phyloP scores from a whole-genome alignment of 192 early-diverging fungal species.

The Gryganskiella cystojenkinii region DNA sequence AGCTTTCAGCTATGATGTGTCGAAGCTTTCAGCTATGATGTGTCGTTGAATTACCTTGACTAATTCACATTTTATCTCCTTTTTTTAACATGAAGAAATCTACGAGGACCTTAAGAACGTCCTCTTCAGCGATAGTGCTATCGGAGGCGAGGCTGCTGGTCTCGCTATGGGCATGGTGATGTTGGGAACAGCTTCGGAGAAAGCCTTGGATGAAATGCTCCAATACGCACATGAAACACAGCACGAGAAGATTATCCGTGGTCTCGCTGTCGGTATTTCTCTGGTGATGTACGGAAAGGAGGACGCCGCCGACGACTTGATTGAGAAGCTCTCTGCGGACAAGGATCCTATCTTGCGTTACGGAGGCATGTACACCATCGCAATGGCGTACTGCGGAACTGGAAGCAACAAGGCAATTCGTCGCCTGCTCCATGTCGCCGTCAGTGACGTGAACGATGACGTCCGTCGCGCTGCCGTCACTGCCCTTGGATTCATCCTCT shows the following conservation, averaged over 20 bases:
- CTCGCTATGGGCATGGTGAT: slow-evolving; percentile 97
- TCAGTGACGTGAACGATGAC: slow-evolving; percentile 98
- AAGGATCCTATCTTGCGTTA: slow-evolving; percentile 97
- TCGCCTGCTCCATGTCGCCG: slow-evolving; percentile 95
- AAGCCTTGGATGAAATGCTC: slow-evolving; percentile 93
- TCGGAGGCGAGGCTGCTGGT: slow-evolving; percentile 97
- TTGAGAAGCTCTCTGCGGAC: slow-evolving; percentile 86
- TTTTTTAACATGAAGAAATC: slow-evolving; percentile 61
- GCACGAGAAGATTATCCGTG: slow-evolving; percentile 99
- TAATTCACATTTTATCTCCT: not conserved
- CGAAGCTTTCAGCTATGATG: not conserved
- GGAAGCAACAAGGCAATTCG: slow-evolving; percentile 97
- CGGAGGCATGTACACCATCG: slow-evolving; percentile 96
- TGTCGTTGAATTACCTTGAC: not conserved
- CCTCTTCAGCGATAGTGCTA: slow-evolving; percentile 93
- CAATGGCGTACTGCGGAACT: slow-evolving; percentile 98
- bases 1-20: not conserved
- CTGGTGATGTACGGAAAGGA: slow-evolving; percentile 98
- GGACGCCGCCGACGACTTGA: slow-evolving; percentile 92
- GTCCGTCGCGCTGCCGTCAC: slow-evolving; percentile 99
- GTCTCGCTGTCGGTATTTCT: slow-evolving; percentile 92
- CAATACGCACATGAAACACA: slow-evolving; percentile 98
- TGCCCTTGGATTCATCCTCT: slow-evolving; percentile 94
- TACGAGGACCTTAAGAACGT: slow-evolving; percentile 90
- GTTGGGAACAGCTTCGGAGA: slow-evolving; percentile 88